Evolutionary conservation across 1,284 basidiomycete species (phyloP).

Genomic region (Fomitiporia mediterranea): DNA sequence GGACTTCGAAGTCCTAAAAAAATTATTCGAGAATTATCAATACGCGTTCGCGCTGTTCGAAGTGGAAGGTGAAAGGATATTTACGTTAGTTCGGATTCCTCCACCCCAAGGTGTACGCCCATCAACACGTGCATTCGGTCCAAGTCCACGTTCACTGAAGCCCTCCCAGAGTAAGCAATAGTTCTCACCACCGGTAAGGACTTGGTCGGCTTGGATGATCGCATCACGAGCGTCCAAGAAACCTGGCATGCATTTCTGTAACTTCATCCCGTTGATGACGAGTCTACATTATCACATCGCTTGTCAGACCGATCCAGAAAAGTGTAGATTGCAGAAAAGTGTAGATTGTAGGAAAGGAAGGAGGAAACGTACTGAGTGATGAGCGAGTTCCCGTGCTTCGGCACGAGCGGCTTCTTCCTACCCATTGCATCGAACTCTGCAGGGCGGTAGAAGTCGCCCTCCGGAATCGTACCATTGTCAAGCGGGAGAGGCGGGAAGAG

Average conservation of each 20-base stretch:
- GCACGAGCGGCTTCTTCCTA: constrained; percentile 63
- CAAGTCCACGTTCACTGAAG: constrained; percentile 82
- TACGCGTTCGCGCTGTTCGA: constrained; percentile 25
- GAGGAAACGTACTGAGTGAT: constrained; percentile 56
- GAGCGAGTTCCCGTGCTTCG: constrained; percentile 90
- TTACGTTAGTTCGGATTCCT: constrained; percentile 61
- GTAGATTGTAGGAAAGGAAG: constrained; percentile 12
- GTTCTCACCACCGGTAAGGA: constrained; percentile 91
- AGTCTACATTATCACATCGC: constrained; percentile 39
- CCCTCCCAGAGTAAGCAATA: constrained; percentile 85
- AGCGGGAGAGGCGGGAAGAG: constrained; percentile 76
- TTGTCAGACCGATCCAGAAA: constrained; percentile 2
- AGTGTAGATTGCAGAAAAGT: too few relatives aligned
- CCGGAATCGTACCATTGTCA: constrained; percentile 56
- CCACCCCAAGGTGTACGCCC: constrained; percentile 94
- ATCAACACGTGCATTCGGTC: constrained; percentile 65
- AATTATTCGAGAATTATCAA: constrained; percentile 26
- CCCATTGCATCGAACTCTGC: constrained; percentile 32
- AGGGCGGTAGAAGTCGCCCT: constrained; percentile 71
- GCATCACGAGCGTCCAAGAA: constrained; percentile 94
- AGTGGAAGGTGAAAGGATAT: constrained; percentile 26
- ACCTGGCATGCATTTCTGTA: constrained; percentile 86
- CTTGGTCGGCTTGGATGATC: constrained; percentile 89
- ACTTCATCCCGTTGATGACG: constrained; percentile 89
- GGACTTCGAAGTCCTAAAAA: constrained; percentile 29